A percentile compares a stretch with the other conserved stretches of the same genome.
phyloP scores from a whole-genome alignment of 1,284 basidiomycete species.

The Sporisorium iseilematis-ciliati region DNA sequence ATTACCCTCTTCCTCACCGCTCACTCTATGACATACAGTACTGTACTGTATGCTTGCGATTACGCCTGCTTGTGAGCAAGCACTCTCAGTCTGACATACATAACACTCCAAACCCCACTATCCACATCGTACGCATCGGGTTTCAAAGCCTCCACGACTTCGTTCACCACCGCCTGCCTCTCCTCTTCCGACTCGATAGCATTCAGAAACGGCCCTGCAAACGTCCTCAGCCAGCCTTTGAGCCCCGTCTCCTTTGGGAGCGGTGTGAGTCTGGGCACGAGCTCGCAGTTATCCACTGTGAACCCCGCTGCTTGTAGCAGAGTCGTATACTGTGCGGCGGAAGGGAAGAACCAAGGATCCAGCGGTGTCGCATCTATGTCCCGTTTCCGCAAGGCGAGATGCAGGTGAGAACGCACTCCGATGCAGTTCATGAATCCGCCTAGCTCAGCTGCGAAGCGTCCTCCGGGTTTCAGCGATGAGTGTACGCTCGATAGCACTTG shows the following conservation, averaged over 20 bases:
- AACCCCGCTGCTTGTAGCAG: slow-evolving; percentile 28
- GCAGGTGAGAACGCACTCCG: slow-evolving; percentile 30
- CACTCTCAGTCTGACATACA: slow-evolving; percentile 46
- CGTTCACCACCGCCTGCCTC: slow-evolving; percentile 20
- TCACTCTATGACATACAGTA: not conserved
- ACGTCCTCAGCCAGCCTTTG: slow-evolving; percentile 41
- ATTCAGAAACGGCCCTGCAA: slow-evolving; percentile 43
- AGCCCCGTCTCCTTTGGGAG: slow-evolving; percentile 22
- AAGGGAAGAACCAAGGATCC: slow-evolving; percentile 51
- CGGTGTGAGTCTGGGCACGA: slow-evolving; percentile 31
- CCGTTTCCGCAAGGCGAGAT: slow-evolving; percentile 8
- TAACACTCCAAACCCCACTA: slow-evolving; percentile 29
- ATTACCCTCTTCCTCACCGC: not conserved
- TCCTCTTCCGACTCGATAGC: slow-evolving; percentile 12
- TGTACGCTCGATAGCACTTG: slow-evolving; percentile 15
- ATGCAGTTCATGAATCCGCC: slow-evolving; percentile 44
- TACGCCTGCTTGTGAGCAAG: slow-evolving; percentile 20
- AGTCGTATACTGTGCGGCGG: slow-evolving; percentile 13
- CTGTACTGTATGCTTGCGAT: not conserved
- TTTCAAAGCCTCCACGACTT: slow-evolving; percentile 26
- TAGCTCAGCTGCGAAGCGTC: slow-evolving; percentile 37
- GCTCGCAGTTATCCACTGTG: slow-evolving; percentile 31
- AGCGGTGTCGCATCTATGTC: slow-evolving; percentile 12
- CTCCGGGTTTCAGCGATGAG: slow-evolving; percentile 10
- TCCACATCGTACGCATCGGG: slow-evolving; percentile 28